Conservation (phyloP, 768 basidiomycete genomes). For the Daedaleopsis nitida region DNA sequence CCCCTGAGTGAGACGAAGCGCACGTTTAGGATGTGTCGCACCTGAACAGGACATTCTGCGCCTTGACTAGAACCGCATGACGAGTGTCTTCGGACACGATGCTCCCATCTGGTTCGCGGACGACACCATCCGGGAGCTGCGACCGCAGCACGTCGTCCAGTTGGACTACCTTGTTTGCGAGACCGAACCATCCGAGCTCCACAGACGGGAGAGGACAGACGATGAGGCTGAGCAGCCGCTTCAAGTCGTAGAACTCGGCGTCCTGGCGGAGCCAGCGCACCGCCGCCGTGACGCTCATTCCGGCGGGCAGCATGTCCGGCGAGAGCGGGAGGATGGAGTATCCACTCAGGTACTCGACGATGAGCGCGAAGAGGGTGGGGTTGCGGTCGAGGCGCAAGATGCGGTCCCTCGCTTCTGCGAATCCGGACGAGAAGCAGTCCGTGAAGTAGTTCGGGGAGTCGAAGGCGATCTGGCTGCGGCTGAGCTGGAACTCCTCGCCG, state of each 20-base stretch:
- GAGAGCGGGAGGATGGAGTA: not conserved
- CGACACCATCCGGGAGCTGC: not conserved
- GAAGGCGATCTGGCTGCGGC: too few relatives aligned
- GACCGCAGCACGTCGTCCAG: not conserved
- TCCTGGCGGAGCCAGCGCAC: not conserved
- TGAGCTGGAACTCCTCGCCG: too few relatives aligned
- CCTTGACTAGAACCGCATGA: too few relatives aligned
- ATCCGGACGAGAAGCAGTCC: too few relatives aligned
- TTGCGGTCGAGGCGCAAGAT: not conserved
- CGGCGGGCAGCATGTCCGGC: not conserved
- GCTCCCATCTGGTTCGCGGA: not conserved
- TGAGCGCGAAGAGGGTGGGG: not conserved
- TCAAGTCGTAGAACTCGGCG: not conserved
- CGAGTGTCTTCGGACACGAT: not conserved
- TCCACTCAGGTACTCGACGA: not conserved
- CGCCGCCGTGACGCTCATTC: not conserved
- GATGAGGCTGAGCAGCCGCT: not conserved
- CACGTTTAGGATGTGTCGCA: too few relatives aligned
- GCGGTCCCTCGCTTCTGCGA: not conserved
- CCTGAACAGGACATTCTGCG: too few relatives aligned
- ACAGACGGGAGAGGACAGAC: not conserved
- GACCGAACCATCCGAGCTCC: not conserved
- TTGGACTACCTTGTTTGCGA: not conserved
- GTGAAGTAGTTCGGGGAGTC: too few relatives aligned
- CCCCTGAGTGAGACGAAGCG: too few relatives aligned